These are phyloP conservation scores for Aphanomyces euteiches DNA, from an alignment of 352 stramenopile genomes.

Conservation along the genomic window DNA sequence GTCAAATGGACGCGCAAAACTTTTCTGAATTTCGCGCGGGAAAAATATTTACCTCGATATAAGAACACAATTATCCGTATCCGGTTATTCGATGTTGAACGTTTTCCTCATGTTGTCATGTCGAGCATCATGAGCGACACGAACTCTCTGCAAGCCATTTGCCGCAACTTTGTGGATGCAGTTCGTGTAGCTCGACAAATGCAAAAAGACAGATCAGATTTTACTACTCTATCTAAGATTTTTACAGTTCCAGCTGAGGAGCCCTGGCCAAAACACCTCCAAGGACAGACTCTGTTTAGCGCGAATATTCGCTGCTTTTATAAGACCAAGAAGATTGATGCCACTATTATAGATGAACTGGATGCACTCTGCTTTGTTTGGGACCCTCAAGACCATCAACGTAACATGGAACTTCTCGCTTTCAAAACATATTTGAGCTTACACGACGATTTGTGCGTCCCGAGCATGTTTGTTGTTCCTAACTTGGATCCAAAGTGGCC, in stretches of 20 bases:
- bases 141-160: not conserved
- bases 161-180: slow-evolving; percentile 17
- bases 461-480: slow-evolving; percentile 19
- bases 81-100: not conserved
- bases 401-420: slow-evolving; percentile 9
- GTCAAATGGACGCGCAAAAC: not conserved
- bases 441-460: slow-evolving; percentile 9
- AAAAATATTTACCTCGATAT: not conserved
- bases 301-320: slow-evolving; percentile 12
- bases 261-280: slow-evolving; percentile 17
- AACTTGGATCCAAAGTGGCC: slow-evolving; percentile 16
- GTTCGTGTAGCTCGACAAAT: slow-evolving; percentile 11
- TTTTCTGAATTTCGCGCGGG: not conserved
- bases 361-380: slow-evolving; percentile 24
- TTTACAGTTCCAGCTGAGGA: slow-evolving; percentile 5
- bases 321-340: slow-evolving; percentile 13
- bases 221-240: slow-evolving; percentile 1
- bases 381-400: slow-evolving; percentile 16
- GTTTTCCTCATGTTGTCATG: too few species aligned
- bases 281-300: slow-evolving; percentile 7
- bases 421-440: slow-evolving; percentile 7
- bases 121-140: too few species aligned
- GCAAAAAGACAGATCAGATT: slow-evolving; percentile 23
- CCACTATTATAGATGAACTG: slow-evolving; percentile 11
- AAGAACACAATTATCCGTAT: slow-evolving; percentile 5